Conservation (phyloP, 495 filamentous ascomycete species). For the Talaromyces nanjingensis region DNA sequence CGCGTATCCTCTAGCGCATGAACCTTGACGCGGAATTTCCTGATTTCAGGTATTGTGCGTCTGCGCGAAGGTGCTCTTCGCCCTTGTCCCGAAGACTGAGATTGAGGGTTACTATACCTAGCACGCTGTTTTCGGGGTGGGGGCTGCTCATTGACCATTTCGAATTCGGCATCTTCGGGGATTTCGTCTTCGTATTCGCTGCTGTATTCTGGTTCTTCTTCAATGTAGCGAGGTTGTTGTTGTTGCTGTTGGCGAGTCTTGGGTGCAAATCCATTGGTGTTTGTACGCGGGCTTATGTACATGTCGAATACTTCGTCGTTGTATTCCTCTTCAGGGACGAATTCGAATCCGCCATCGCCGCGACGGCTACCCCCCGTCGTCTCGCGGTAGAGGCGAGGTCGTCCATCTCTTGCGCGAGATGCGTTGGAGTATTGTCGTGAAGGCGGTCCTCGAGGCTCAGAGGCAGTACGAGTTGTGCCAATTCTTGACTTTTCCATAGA, state of each 20-base stretch:
- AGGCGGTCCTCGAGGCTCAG: constrained; percentile 42
- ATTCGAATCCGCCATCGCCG: constrained; percentile 27
- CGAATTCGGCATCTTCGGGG: constrained; percentile 68
- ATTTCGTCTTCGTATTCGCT: constrained; percentile 60
- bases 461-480: constrained; percentile 48
- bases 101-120: neutral
- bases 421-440: constrained; percentile 16
- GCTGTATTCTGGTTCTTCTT: constrained; percentile 64
- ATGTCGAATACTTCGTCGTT: constrained; percentile 65
- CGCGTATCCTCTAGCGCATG: constrained; percentile 82
- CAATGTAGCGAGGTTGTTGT: constrained; percentile 50
- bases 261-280: constrained; percentile 19
- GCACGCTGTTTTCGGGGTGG: constrained; percentile 5
- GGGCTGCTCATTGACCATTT: constrained; percentile 54
- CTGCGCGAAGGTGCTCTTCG: constrained; percentile 15
- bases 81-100: neutral
- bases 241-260: constrained; percentile 36
- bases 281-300: constrained; percentile 40
- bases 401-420: constrained; percentile 6
- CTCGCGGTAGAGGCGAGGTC: constrained; percentile 14
- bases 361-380: constrained; percentile 22
- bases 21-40: constrained; percentile 79
- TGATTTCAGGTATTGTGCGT: constrained; percentile 31
- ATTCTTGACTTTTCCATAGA: constrained; percentile 35
- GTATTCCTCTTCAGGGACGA: constrained; percentile 46